These are phyloP conservation scores for Syzygium aromaticum DNA, from an alignment of 345 rosid genomes.

Conservation along the genomic window DNA sequence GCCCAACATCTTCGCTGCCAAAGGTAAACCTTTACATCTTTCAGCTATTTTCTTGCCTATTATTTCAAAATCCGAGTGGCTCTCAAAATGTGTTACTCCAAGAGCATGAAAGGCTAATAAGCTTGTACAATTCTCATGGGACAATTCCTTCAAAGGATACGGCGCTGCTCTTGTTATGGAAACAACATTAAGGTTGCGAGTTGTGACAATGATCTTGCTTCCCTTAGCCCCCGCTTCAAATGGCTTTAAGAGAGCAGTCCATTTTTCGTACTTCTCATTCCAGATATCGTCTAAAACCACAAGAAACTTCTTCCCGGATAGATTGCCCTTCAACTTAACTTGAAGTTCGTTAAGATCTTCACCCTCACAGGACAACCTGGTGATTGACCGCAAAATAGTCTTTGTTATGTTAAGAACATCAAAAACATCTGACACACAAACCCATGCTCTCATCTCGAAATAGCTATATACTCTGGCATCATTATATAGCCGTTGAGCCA, in stretches of 20 bases:
- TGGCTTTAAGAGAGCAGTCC: not conserved
- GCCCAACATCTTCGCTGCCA: not conserved
- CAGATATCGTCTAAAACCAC: not conserved
- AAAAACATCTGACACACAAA: not conserved
- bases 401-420: not conserved
- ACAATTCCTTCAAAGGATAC: not conserved
- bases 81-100: not conserved
- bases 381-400: not conserved
- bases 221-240: not conserved
- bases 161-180: not conserved
- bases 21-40: not conserved
- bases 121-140: not conserved
- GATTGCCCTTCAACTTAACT: not conserved
- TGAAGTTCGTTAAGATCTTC: not conserved
- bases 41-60: not conserved
- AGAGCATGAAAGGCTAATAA: not conserved
- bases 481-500: not conserved
- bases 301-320: not conserved
- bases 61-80: not conserved
- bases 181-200: not conserved
- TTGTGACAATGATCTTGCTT: not conserved
- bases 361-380: accelerated
- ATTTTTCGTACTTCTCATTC: not conserved
- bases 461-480: accelerated
- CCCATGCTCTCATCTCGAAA: not conserved